These are phyloP conservation scores for Pseudozyma sp. DNA, from an alignment of 1,284 basidiomycete species.

Conservation along the genomic window DNA sequence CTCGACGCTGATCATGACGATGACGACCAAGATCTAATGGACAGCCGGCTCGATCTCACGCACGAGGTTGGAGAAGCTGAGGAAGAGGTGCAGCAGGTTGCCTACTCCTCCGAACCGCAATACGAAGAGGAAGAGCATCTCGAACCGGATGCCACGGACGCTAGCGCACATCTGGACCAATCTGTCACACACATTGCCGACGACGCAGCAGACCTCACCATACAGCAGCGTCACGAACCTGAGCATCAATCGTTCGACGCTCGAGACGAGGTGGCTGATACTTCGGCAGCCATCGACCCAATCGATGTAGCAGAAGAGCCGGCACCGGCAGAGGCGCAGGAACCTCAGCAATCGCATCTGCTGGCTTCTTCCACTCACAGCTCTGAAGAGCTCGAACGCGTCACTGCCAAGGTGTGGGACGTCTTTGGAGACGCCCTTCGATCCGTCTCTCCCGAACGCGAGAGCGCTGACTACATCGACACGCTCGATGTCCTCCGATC, in stretches of 20 bases:
- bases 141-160: constrained; percentile 3
- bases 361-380: constrained; percentile 29
- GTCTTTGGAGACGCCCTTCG: constrained; percentile 62
- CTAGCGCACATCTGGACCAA: constrained; percentile 9
- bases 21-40: constrained; percentile 13
- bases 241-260: background rate
- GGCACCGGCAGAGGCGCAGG: constrained; percentile 1
- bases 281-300: constrained; percentile 28
- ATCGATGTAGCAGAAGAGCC: background rate
- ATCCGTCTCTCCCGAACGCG: constrained; percentile 48
- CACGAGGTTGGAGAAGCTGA: constrained; percentile 14
- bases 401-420: constrained; percentile 56
- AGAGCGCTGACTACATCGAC: constrained; percentile 46
- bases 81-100: constrained; percentile 13
- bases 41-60: constrained; percentile 19
- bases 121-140: constrained; percentile 1
- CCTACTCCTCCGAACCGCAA: constrained; percentile 4
- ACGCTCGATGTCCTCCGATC: constrained; percentile 52
- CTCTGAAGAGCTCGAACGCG: constrained; percentile 59
- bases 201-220: constrained; percentile 22
- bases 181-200: constrained; percentile 13
- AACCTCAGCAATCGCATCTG: constrained; percentile 6
- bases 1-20: constrained; percentile 3
- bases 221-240: constrained; percentile 19
- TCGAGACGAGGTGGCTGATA: constrained; percentile 20